Conservation (phyloP, 768 basidiomycete species). For the Holtermannia corniformis region DNA sequence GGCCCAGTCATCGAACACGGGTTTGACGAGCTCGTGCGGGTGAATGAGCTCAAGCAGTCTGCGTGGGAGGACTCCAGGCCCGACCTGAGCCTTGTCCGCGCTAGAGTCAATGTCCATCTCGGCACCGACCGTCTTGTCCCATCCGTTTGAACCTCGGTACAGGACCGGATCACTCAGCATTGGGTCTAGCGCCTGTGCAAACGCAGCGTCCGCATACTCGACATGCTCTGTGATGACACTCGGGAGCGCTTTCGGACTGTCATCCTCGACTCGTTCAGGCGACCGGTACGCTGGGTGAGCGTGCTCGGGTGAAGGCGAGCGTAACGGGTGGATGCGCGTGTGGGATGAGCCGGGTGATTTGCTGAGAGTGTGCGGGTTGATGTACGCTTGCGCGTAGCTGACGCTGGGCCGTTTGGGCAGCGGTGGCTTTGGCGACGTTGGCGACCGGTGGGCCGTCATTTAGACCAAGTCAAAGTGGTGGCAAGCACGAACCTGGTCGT, state of each 20-base stretch:
- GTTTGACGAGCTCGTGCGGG: constrained; percentile 26
- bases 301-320: too few relatives aligned
- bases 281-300: background rate
- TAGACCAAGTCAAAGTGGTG: too few relatives aligned
- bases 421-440: too few relatives aligned
- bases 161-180: too few relatives aligned
- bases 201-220: background rate
- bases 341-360: too few relatives aligned
- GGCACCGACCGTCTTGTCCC: background rate
- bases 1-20: constrained; percentile 9
- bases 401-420: too few relatives aligned
- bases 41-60: constrained; percentile 18
- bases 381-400: too few relatives aligned
- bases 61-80: constrained; percentile 24
- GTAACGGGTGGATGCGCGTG: too few relatives aligned
- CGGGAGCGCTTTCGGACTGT: background rate
- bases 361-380: too few relatives aligned
- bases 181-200: too few relatives aligned
- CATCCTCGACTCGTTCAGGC: background rate
- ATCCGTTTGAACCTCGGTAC: background rate
- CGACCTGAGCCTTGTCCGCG: constrained; percentile 18
- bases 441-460: too few relatives aligned
- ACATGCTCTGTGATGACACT: background rate
- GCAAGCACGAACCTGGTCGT: too few relatives aligned
- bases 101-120: constrained; percentile 10